Evolutionary conservation across 2,329 filamentous ascomycete species (phyloP).

Genomic region (Fusarium foetens): DNA sequence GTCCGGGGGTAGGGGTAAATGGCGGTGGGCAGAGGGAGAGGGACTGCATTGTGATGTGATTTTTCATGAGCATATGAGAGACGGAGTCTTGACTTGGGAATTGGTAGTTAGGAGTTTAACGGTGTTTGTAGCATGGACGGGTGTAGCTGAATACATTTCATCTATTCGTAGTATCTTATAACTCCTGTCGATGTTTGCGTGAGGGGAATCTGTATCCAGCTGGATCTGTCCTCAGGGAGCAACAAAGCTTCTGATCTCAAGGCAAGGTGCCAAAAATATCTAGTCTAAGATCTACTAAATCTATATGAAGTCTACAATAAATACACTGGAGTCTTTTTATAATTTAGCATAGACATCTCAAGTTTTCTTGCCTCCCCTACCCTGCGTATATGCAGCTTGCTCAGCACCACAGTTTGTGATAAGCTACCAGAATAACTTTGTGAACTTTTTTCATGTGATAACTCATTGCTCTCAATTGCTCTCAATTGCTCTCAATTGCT

Average conservation of each 20-base stretch:
- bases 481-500: no score
- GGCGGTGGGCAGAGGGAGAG: conserved; percentile 22
- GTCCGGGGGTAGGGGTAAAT: conserved; percentile 27
- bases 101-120: not conserved
- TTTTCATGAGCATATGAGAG: conserved; percentile 1
- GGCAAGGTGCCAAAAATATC: not conserved
- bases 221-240: not conserved
- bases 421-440: not conserved
- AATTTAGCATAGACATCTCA: not conserved
- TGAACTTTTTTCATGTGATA: not conserved
- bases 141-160: conserved; percentile 1
- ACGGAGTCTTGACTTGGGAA: not conserved
- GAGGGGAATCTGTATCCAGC: not conserved
- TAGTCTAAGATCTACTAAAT: not conserved
- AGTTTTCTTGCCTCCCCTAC: not conserved
- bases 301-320: not conserved
- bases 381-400: not conserved
- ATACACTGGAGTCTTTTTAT: no score
- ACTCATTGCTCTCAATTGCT: no score
- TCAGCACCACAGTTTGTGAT: not conserved
- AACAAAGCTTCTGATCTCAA: not conserved
- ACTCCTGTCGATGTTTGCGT: not conserved
- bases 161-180: not conserved
- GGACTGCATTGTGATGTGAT: conserved; percentile 35
- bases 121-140: conserved; percentile 1